Conservation (phyloP, 768 basidiomycete genomes). For the Rhodotorula diobovata region DNA sequence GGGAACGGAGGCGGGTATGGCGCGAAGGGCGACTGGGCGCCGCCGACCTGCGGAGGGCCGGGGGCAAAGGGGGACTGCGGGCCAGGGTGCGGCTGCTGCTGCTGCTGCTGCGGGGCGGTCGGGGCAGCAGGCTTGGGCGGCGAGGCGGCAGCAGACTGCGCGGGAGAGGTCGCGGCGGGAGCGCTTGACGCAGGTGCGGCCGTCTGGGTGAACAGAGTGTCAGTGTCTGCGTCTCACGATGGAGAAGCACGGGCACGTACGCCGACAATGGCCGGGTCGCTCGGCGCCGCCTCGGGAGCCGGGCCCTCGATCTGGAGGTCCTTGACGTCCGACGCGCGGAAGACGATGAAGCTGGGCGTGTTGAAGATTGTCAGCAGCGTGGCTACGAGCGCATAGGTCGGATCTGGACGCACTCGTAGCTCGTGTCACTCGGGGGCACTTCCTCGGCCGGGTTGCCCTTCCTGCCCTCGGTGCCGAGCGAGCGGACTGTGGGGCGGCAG, state of each 20-base stretch:
- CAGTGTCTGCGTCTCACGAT: background rate
- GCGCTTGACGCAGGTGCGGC: background rate
- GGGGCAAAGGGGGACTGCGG: conserved; percentile 13
- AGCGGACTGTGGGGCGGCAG: conserved; percentile 30
- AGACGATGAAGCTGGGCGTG: conserved; percentile 39
- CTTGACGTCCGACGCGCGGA: conserved; percentile 46
- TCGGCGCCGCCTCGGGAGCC: conserved; percentile 21
- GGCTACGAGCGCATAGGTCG: fast-evolving
- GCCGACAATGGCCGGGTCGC: conserved; percentile 43
- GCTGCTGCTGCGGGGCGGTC: background rate
- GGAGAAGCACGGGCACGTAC: conserved; percentile 11
- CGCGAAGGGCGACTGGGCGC: conserved; percentile 13
- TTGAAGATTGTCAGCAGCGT: background rate
- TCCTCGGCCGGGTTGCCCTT: conserved; percentile 39
- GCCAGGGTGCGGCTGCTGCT: background rate
- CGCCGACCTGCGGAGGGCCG: conserved; percentile 2
- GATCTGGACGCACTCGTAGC: conserved; percentile 38
- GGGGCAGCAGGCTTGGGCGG: conserved; percentile 22
- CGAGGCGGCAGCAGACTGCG: conserved; percentile 3
- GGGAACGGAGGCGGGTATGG: conserved; percentile 15
- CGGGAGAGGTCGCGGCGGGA: background rate
- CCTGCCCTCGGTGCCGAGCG: conserved; percentile 42
- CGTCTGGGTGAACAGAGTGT: background rate
- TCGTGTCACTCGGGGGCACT: conserved; percentile 39
- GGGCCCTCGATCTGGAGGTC: conserved; percentile 45